Base-by-base conservation (phyloP, 495 filamentous ascomycete species). In the Penicillium turbatum region DNA sequence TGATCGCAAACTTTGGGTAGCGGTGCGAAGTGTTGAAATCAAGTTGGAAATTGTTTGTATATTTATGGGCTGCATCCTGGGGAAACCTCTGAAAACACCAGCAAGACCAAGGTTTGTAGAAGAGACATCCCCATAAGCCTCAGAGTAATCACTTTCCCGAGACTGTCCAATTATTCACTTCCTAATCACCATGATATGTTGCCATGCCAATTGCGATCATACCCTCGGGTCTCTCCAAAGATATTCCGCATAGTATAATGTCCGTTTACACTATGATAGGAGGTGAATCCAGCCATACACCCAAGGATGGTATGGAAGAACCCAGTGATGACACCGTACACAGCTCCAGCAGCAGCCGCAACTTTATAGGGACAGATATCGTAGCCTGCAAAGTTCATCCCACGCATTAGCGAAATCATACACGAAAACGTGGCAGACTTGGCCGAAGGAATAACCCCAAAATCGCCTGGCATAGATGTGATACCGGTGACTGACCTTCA, bases 351-450 rank as follows among this genome's bases (percentile, higher is more conserved):
- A 6, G 57, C 57, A 21, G 57, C 57, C 1, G 57, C 57, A 17
- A 56, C 53, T n/a, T 56, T 56, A 27, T 56, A 60, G 12, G 53
- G 41, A 27, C 57, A 60, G 32, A 60, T 45, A 16, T 56, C 57
- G 37, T 56, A 38, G 4, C 57, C 55, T 56, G 16, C 16, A 13
- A 10, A 35, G 4, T 2, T 17, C 5, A 12, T 24, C 8, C 8
- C 29, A n/a, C n/a, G n/a, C n/a, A 27, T 48, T 27, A 48, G 45
- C 16, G 7, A 27, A 35, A n/a, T n/a, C 9, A 21, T 6, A 16
- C 24, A 21, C 7, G 9, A n/a, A 11, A 36, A 37, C 5, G 10
- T 16, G 19, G 15, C 29, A 45, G 11, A 24, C 21, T 24, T 24
- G 2, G 21, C 21, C 21, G 21, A 24, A 24, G 21, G 21, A 24